Percentiles rank a stretch among this genome's conserved stretches.
Evolutionary conservation across 2,329 filamentous ascomycete species (phyloP).

Genomic region (Sporothrix mexicana): DNA sequence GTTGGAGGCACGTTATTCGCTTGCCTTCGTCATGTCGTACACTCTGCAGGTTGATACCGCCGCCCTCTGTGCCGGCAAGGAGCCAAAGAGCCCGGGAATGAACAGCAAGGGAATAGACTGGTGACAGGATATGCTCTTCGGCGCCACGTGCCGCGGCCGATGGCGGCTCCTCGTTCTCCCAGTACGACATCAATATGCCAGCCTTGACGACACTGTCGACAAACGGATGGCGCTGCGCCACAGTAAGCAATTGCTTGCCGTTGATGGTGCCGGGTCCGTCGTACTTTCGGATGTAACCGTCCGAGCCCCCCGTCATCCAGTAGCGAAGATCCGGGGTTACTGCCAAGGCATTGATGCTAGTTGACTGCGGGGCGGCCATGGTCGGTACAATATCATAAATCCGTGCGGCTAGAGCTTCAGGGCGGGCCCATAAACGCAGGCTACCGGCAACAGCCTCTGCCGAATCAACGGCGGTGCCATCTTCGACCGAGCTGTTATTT

Average conservation of each 20-base stretch:
- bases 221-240: constrained; percentile 94
- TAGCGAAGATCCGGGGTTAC: constrained; percentile 93
- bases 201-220: constrained; percentile 97
- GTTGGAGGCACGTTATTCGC: constrained; percentile 77
- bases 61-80: constrained; percentile 86
- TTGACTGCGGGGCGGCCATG: constrained; percentile 94
- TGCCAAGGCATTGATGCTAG: constrained; percentile 90
- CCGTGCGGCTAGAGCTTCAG: constrained; percentile 77
- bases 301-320: constrained; percentile 91
- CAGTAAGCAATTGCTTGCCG: constrained; percentile 88
- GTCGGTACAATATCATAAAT: constrained; percentile 96
- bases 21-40: constrained; percentile 95
- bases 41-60: constrained; percentile 90
- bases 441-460: constrained; percentile 38
- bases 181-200: constrained; percentile 92
- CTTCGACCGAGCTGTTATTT: constrained; percentile 29
- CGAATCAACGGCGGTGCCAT: constrained; percentile 35
- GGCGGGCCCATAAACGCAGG: constrained; percentile 67
- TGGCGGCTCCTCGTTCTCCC: constrained; percentile 90
- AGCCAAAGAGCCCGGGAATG: constrained; percentile 92
- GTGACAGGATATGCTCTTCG: constrained; percentile 73
- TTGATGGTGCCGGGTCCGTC: constrained; percentile 96
- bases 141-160: constrained; percentile 50
- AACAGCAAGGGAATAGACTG: constrained; percentile 91
- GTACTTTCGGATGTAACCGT: constrained; percentile 96